Evolutionary conservation across 1,284 basidiomycete genomes (phyloP).

Genomic region (Mrakiaceae sp.): DNA sequence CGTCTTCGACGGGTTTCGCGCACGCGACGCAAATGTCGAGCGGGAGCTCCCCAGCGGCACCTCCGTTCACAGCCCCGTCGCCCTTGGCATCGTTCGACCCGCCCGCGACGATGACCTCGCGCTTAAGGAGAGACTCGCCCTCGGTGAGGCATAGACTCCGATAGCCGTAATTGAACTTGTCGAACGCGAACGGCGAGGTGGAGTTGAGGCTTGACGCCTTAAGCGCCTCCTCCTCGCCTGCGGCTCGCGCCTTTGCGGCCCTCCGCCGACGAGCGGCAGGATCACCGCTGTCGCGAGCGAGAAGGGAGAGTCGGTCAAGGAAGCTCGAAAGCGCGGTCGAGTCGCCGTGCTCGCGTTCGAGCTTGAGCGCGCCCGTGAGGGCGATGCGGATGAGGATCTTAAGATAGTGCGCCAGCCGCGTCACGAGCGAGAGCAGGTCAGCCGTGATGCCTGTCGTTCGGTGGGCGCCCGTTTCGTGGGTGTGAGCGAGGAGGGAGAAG

Average conservation of each 20-base stretch:
- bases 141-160: slow-evolving; percentile 23
- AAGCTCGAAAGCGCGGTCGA: slow-evolving; percentile 76
- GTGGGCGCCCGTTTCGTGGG: slow-evolving; percentile 71
- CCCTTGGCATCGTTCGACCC: slow-evolving; percentile 18
- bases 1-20: slow-evolving; percentile 85
- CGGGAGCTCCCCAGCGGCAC: slow-evolving; percentile 25
- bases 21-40: slow-evolving; percentile 86
- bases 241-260: slow-evolving; percentile 26
- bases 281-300: slow-evolving; percentile 78
- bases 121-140: slow-evolving; percentile 13
- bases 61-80: background rate
- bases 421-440: slow-evolving; percentile 93
- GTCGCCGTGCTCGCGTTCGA: slow-evolving; percentile 80
- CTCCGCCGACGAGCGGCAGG: slow-evolving; percentile 55
- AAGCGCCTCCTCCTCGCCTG: background rate
- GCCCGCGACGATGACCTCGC: background rate
- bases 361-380: slow-evolving; percentile 84
- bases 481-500: slow-evolving; percentile 81
- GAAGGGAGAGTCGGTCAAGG: slow-evolving; percentile 79
- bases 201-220: slow-evolving; percentile 26
- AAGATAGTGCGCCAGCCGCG: slow-evolving; percentile 94
- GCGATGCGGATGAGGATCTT: slow-evolving; percentile 99
- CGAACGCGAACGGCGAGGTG: slow-evolving; percentile 40
- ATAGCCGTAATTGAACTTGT: slow-evolving; percentile 25
- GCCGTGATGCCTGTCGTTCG: slow-evolving; percentile 60